Evolutionary conservation across 1,139 yeast genomes (phyloP).

Genomic region (Wickerhamiella pararugosa): DNA sequence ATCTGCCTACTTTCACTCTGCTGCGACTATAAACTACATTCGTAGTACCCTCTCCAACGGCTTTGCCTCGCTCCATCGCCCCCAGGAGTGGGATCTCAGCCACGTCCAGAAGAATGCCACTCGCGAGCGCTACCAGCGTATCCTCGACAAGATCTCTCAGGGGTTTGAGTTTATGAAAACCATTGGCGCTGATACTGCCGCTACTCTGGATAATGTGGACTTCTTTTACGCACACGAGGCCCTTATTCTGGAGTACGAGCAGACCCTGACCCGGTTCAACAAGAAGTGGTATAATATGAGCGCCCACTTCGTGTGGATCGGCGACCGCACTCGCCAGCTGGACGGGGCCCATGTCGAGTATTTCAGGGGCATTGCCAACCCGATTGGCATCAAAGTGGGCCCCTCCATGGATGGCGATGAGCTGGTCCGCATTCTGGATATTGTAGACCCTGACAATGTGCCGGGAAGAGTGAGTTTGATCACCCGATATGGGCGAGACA

Average conservation of each 20-base stretch:
- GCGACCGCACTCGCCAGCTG: constrained; percentile 31
- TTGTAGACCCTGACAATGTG: constrained; percentile 28
- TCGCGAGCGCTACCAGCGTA: constrained; percentile 26
- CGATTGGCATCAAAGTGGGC: constrained; percentile 32
- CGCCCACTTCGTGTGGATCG: constrained; percentile 33
- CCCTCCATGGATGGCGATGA: constrained; percentile 29
- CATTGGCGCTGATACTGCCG: constrained; percentile 26
- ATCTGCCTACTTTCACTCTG: constrained; percentile 31
- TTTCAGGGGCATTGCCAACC: constrained; percentile 31
- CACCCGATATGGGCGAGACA: constrained; percentile 30
- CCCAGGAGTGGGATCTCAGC: constrained; percentile 30
- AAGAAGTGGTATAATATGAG: constrained; percentile 29
- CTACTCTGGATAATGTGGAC: constrained; percentile 24
- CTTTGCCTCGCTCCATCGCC: constrained; percentile 29
- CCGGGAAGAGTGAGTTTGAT: constrained; percentile 31
- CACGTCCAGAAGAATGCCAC: constrained; percentile 27
- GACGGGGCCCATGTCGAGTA: constrained; percentile 34
- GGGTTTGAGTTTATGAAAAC: constrained; percentile 28
- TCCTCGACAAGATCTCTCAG: constrained; percentile 26
- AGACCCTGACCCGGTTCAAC: constrained; percentile 26
- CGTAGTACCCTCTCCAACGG: constrained; percentile 26
- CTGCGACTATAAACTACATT: constrained; percentile 31
- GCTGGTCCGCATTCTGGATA: constrained; percentile 25
- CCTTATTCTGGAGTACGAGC: constrained; percentile 30
- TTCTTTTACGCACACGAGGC: constrained; percentile 32